A percentile compares a stretch with the other conserved stretches of the same genome.
These are phyloP conservation scores for Globisporangium paroecandrum DNA, from an alignment of 352 stramenopile species.

Conservation along the genomic window DNA sequence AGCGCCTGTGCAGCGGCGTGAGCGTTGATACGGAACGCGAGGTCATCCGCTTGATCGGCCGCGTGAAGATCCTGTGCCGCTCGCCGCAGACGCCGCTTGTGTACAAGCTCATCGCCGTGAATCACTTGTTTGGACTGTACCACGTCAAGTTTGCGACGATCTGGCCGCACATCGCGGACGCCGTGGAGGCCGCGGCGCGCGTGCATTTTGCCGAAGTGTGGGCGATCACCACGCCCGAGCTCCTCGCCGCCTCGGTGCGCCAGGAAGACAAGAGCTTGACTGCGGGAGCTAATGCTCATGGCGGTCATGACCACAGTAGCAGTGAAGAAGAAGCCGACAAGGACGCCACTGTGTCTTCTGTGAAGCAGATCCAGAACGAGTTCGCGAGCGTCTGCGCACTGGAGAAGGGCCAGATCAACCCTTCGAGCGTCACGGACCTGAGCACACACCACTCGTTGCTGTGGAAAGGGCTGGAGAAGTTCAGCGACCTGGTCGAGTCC, in stretches of 20 bases:
- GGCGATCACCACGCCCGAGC: conserved; percentile 50
- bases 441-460: conserved; percentile 74
- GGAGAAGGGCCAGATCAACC: conserved; percentile 44
- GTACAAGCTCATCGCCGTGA: conserved; percentile 76
- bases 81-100: conserved; percentile 67
- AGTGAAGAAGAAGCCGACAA: neutral
- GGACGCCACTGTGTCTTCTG: neutral
- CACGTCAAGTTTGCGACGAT: conserved; percentile 88
- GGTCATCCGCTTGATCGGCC: conserved; percentile 72
- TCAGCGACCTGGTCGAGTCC: conserved; percentile 65
- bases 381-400: conserved; percentile 55
- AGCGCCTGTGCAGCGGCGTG: conserved; percentile 47
- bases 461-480: conserved; percentile 78
- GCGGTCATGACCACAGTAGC: neutral
- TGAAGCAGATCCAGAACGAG: conserved; percentile 41
- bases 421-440: conserved; percentile 53
- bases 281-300: neutral
- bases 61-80: conserved; percentile 72
- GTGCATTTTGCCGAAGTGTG: conserved; percentile 66
- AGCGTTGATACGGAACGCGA: conserved; percentile 82
- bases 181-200: conserved; percentile 51
- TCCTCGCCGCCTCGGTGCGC: conserved; percentile 41
- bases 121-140: conserved; percentile 78
- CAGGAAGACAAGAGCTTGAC: conserved; percentile 27
- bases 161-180: conserved; percentile 76